Evolutionary conservation across 306 rosid species (phyloP).

Genomic region (Vigna trinervia): DNA sequence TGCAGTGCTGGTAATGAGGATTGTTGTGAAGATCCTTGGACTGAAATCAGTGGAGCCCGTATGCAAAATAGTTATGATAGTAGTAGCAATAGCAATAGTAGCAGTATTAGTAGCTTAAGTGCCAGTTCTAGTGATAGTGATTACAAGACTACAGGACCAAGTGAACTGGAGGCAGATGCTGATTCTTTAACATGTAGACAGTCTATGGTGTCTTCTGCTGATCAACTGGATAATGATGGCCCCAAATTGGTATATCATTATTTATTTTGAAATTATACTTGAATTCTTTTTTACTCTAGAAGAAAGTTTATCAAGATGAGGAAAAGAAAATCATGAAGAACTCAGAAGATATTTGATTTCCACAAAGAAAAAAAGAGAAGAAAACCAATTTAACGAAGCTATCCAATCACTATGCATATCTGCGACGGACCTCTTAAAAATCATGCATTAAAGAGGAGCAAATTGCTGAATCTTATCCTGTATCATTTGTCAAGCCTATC

Average conservation of each 20-base stretch:
- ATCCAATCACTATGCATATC: constrained; percentile 29
- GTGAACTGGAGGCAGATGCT: constrained; percentile 96
- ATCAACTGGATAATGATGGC: constrained; percentile 69
- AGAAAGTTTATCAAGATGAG: not conserved
- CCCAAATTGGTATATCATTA: constrained; percentile 72
- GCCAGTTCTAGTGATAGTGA: constrained; percentile 93
- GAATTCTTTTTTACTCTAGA: not conserved
- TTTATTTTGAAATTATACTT: constrained; percentile 34
- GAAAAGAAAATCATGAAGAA: constrained; percentile 25
- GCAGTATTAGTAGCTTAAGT: constrained; percentile 95
- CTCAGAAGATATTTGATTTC: constrained; percentile 24
- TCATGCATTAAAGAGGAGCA: constrained; percentile 26
- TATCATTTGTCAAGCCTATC: not conserved
- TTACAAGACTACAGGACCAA: constrained; percentile 72
- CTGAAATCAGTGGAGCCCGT: constrained; percentile 68
- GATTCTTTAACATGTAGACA: constrained; percentile 92
- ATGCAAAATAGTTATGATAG: constrained; percentile 79
- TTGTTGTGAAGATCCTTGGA: constrained; percentile 67
- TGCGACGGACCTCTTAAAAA: constrained; percentile 10
- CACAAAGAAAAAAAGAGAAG: constrained; percentile 1
- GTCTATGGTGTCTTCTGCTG: constrained; percentile 75
- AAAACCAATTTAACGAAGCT: constrained; percentile 4
- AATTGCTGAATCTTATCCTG: constrained; percentile 19
- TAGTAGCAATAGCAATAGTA: constrained; percentile 92
- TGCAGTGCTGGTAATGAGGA: constrained; percentile 86